phyloP scores from a whole-genome alignment of 176 grass and related monocot species.

The Avena atlantica region DNA sequence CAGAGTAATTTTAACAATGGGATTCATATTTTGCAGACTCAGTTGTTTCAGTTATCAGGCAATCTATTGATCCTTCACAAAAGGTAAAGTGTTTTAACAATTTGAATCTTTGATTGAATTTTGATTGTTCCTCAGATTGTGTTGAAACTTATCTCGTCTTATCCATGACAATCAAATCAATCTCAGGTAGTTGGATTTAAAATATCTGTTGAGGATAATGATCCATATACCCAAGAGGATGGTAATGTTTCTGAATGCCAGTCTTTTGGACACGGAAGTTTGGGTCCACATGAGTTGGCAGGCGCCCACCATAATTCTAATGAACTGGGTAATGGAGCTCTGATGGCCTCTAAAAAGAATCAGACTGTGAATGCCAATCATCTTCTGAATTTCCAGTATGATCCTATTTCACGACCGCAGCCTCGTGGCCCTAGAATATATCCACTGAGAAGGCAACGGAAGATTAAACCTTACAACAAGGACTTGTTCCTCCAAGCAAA shows the following conservation, averaged over 20 bases:
- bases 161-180: slow-evolving; percentile 42
- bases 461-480: slow-evolving; percentile 96
- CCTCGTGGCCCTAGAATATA: slow-evolving; percentile 58
- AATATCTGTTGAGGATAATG: slow-evolving; percentile 59
- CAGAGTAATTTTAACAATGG: slow-evolving; percentile 31
- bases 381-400: slow-evolving; percentile 94
- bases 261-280: slow-evolving; percentile 42
- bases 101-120: slow-evolving; percentile 16
- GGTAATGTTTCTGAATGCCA: slow-evolving; percentile 55
- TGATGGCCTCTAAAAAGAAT: slow-evolving; percentile 69
- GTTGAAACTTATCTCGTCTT: slow-evolving; percentile 1
- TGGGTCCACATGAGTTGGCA: slow-evolving; percentile 39
- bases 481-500: slow-evolving; percentile 98
- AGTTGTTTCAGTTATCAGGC: slow-evolving; percentile 44
- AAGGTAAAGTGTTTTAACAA: slow-evolving; percentile 50
- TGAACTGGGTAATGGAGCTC: slow-evolving; percentile 52
- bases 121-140: slow-evolving; percentile 28
- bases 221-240: slow-evolving; percentile 45
- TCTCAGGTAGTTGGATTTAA: slow-evolving; percentile 80
- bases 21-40: slow-evolving; percentile 76
- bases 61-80: slow-evolving; percentile 66
- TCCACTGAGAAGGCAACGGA: slow-evolving; percentile 83
- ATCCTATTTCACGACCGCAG: slow-evolving; percentile 85
- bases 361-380: slow-evolving; percentile 88
- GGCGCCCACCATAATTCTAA: slow-evolving; percentile 40